These are phyloP conservation scores for Neltuma alba DNA, from an alignment of 306 rosid species.

Conservation along the genomic window DNA sequence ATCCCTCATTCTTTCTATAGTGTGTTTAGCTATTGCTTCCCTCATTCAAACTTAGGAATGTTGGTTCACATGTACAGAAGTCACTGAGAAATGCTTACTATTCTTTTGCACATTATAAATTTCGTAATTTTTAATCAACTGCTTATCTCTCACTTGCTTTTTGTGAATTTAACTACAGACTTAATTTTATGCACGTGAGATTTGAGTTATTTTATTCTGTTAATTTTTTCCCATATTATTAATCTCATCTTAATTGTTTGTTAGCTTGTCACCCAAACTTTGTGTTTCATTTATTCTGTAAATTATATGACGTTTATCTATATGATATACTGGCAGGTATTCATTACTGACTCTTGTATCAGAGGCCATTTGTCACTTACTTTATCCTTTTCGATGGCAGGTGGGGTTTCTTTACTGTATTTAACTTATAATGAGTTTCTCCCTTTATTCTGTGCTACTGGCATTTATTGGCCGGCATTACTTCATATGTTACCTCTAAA, in stretches of 20 bases:
- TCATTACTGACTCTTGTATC: slow-evolving; percentile 89
- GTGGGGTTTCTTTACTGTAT: slow-evolving; percentile 47
- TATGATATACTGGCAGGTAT: slow-evolving; percentile 68
- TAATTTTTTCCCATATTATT: not conserved
- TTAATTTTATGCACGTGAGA: slow-evolving; percentile 4
- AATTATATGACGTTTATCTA: slow-evolving; percentile 36
- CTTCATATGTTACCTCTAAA: slow-evolving; percentile 22
- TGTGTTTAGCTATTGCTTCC: not conserved
- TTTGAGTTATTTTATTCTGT: slow-evolving; percentile 20
- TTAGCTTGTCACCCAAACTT: slow-evolving; percentile 25
- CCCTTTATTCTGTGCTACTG: slow-evolving; percentile 16
- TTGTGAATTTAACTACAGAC: slow-evolving; percentile 18
- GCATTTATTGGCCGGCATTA: slow-evolving; percentile 21
- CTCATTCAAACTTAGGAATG: slow-evolving; percentile 9
- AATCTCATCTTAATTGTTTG: slow-evolving; percentile 29
- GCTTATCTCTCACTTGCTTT: slow-evolving; percentile 17
- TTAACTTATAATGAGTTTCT: slow-evolving; percentile 13
- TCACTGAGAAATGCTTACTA: not conserved
- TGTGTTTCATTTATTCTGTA: slow-evolving; percentile 23
- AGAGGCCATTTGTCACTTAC: slow-evolving; percentile 95
- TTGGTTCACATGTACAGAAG: slow-evolving; percentile 1
- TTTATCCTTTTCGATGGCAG: slow-evolving; percentile 99
- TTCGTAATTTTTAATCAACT: slow-evolving; percentile 14
- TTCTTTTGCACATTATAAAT: slow-evolving; percentile 1
- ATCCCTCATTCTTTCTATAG: not conserved